Conservation (phyloP, 768 basidiomycete genomes). For the Hygrophorus pudorinus region DNA sequence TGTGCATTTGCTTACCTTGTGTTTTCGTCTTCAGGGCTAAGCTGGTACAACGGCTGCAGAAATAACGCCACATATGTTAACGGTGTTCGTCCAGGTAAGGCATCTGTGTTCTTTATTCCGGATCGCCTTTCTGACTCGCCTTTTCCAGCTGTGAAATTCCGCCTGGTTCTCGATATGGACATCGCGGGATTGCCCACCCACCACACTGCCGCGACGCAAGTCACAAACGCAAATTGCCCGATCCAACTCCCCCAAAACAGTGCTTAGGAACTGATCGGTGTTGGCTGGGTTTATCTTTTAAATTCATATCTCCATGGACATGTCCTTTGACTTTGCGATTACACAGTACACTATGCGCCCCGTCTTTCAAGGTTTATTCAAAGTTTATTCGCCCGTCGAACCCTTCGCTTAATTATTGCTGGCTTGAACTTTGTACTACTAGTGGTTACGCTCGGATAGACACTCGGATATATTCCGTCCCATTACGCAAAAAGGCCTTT, state of each 20-base stretch:
- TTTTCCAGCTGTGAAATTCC: slow-evolving; percentile 48
- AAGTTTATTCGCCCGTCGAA: no score
- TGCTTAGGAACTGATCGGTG: slow-evolving; percentile 22
- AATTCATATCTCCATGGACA: background rate
- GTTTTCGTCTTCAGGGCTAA: slow-evolving; percentile 38
- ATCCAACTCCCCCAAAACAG: slow-evolving; percentile 50
- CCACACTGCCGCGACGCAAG: slow-evolving; percentile 41
- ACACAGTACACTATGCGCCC: no score
- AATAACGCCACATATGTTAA: slow-evolving; percentile 38
- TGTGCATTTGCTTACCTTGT: slow-evolving; percentile 4
- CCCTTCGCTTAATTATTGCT: no score
- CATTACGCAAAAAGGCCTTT: no score
- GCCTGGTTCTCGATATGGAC: slow-evolving; percentile 52
- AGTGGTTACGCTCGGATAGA: no score
- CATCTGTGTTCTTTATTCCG: slow-evolving; percentile 1
- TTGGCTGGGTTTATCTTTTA: background rate
- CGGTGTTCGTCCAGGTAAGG: slow-evolving; percentile 54
- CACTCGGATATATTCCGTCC: no score
- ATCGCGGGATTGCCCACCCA: slow-evolving; percentile 60
- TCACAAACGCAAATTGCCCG: slow-evolving; percentile 58
- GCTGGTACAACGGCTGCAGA: slow-evolving; percentile 73
- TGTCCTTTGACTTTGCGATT: no score
- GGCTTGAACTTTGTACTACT: no score
- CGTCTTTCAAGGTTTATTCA: no score
- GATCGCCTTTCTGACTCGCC: slow-evolving; percentile 11